Evolutionary conservation across 1,284 basidiomycete genomes (phyloP).

Genomic region (Malassezia obtusa): DNA sequence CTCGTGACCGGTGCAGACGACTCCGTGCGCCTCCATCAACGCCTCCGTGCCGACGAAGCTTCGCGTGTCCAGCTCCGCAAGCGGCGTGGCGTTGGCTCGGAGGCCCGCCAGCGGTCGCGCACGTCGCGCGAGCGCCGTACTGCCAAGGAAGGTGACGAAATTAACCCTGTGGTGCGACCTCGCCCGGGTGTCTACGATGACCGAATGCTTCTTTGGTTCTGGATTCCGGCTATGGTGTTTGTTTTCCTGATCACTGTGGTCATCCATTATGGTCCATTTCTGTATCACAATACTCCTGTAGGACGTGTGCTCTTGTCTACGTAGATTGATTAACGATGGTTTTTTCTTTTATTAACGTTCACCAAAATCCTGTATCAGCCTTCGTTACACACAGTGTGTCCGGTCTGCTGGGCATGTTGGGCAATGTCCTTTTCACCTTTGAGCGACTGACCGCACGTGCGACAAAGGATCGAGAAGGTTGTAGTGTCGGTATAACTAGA

Average conservation of each 20-base stretch:
- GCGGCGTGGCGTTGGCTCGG: not conserved
- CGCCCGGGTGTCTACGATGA: conserved; percentile 55
- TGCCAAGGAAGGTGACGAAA: not conserved
- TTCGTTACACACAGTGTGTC: conserved; percentile 1
- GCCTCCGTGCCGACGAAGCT: not conserved
- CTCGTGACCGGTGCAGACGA: conserved; percentile 1
- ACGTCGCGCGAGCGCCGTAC: not conserved
- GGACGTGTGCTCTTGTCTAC: not conserved
- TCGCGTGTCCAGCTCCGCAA: not conserved
- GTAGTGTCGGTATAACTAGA: not conserved
- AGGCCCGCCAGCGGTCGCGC: not conserved
- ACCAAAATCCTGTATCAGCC: not conserved
- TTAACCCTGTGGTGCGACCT: not conserved
- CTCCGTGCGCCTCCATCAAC: not conserved
- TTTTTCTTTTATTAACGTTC: not conserved
- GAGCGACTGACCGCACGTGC: not conserved
- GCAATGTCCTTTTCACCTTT: not conserved
- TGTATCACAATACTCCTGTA: not conserved
- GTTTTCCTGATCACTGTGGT: conserved; percentile 19
- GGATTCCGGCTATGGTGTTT: conserved; percentile 68
- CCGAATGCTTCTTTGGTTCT: conserved; percentile 83
- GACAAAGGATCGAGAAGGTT: not conserved
- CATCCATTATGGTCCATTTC: not conserved
- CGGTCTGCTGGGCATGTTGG: not conserved
- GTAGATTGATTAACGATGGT: not conserved